Base-by-base conservation (phyloP, 2,329 filamentous ascomycete species). In the Exophiala xenobiotica region DNA sequence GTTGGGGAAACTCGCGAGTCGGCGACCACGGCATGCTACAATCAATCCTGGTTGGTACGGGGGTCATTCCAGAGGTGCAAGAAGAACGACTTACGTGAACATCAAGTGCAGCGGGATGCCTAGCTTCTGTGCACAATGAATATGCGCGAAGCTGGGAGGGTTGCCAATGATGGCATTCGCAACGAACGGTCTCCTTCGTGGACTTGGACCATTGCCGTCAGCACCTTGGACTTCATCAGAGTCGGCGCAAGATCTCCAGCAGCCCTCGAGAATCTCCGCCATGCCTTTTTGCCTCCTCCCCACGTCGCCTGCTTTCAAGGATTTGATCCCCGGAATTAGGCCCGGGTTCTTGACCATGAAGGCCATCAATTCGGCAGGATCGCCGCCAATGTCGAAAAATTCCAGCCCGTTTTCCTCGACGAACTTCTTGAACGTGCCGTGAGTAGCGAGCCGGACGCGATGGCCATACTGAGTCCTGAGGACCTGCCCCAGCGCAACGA, bases 301-400 rank as follows among this genome's bases (percentile, higher is more conserved):
- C 4, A 69, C 60, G 6, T 68, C 64, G 2, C 69, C 71, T 9
- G 67, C 65, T 3, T 66, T 63, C 3, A 73, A 49, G 19, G 67
- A 70, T 12, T 65, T 58, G 48, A 71, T 66, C 44, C 61, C 67
- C 46, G 64, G 69, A n/a, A 69, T 67, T 45, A 77, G 56, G 0
- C 73, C 70, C 0, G 74, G 73, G 31, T 76, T 76, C 55, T 74
- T 74, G 18, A 76, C 73, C 75, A 78, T 78, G 51, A 57, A 44
- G 9, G 73, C 73, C 75, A 78, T 78, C 12, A 78, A 54, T n/a
- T 70, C 66, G 9, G 76, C 72, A 0, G 79, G 79, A 46, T 82
- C 75, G 2, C 79, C 80, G 2, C 80, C 80, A 9, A 82, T 81
- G 7, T 71, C 70, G 58, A 76, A 82, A 61, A 82, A 82, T 51